A percentile compares a stretch with the other conserved stretches of the same genome.
Evolutionary conservation across 192 early-diverging fungal genomes (phyloP).

Genomic region (Linnemannia exigua): DNA sequence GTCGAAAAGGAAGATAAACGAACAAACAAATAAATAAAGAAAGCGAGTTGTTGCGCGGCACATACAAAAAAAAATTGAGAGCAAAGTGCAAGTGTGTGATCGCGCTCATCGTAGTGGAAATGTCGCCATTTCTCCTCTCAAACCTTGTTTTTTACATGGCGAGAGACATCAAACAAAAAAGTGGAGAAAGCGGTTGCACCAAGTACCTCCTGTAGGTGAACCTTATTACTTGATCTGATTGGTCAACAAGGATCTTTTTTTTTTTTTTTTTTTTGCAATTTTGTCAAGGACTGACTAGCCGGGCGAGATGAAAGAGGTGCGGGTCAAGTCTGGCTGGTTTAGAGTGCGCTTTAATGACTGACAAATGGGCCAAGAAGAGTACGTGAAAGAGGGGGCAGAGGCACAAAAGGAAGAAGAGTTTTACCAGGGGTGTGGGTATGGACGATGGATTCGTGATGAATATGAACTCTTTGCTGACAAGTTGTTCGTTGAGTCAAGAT

Average conservation of each 20-base stretch:
- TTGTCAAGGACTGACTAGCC: background rate
- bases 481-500: background rate
- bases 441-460: no score
- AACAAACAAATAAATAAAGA: no score
- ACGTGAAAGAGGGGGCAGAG: no score
- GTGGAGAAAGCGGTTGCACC: background rate
- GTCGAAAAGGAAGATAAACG: no score
- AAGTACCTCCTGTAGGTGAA: background rate
- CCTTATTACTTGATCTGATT: constrained; percentile 7
- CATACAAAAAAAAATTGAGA: constrained; percentile 3
- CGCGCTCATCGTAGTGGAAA: constrained; percentile 38
- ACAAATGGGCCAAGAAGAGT: no score
- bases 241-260: background rate
- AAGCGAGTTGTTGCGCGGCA: no score
- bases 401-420: no score
- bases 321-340: background rate
- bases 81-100: background rate
- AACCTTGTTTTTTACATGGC: background rate
- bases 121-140: constrained; percentile 44
- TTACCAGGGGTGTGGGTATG: no score
- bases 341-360: no score
- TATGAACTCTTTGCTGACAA: no score
- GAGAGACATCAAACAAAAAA: no score
- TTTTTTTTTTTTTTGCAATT: background rate
- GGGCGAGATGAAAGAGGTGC: background rate